Conservation (phyloP, 345 rosid genomes). For the Brassica napus region DNA sequence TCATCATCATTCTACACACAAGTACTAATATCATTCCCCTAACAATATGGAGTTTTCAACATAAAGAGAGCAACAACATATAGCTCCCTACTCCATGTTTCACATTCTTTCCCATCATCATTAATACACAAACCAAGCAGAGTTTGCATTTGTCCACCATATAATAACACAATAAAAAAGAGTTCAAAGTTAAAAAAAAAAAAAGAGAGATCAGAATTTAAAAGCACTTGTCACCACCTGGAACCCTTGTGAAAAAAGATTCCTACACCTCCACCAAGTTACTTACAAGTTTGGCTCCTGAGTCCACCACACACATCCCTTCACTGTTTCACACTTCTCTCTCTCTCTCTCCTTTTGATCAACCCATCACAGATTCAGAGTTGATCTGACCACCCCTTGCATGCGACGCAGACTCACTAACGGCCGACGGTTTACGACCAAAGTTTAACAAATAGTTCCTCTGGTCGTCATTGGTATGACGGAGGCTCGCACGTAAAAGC, state of each 20-base stretch:
- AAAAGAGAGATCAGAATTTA: conserved; percentile 24
- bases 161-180: not conserved
- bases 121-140: conserved; percentile 48
- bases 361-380: conserved; percentile 79
- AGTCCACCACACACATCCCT: conserved; percentile 26
- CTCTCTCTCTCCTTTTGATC: conserved; percentile 9
- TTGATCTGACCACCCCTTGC: conserved; percentile 54
- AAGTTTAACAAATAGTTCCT: conserved; percentile 72
- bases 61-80: conserved; percentile 64
- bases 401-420: conserved; percentile 48
- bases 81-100: conserved; percentile 58
- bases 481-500: conserved; percentile 88
- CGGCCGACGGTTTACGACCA: conserved; percentile 62
- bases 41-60: conserved; percentile 38
- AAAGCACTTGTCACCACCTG: conserved; percentile 32
- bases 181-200: conserved; percentile 28
- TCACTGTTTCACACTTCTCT: conserved; percentile 5
- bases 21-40: conserved; percentile 22
- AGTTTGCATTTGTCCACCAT: conserved; percentile 40
- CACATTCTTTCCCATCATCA: conserved; percentile 44
- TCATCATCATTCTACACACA: conserved; percentile 34
- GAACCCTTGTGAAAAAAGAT: conserved; percentile 34
- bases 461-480: conserved; percentile 83
- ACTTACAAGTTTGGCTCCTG: conserved; percentile 40
- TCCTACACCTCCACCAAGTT: conserved; percentile 38